Evolutionary conservation across 2,329 filamentous ascomycete genomes (phyloP).

Genomic region (Aspergillus niger): DNA sequence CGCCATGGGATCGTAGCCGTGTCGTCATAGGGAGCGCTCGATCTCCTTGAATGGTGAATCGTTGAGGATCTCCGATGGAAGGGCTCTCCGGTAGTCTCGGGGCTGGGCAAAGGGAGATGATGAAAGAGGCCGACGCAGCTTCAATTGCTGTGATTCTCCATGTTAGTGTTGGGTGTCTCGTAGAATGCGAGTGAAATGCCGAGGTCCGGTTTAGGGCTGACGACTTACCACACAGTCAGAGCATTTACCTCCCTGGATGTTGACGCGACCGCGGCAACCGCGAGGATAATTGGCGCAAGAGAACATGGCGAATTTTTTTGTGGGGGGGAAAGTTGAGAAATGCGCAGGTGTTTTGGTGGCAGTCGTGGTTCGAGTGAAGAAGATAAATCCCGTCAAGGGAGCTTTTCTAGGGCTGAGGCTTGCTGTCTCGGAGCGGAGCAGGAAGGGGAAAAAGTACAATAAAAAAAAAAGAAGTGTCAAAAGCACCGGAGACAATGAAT

Average conservation of each 20-base stretch:
- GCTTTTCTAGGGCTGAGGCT: constrained; percentile 17
- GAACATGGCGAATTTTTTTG: constrained; percentile 39
- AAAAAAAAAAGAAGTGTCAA: constrained; percentile 21
- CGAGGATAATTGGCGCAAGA: constrained; percentile 52
- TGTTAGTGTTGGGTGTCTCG: not conserved
- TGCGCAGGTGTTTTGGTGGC: not conserved
- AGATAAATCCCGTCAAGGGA: constrained; percentile 24
- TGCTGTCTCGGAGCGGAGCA: constrained; percentile 8
- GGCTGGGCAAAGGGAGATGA: constrained; percentile 45
- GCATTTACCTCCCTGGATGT: constrained; percentile 46
- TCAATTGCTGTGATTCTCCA: constrained; percentile 30
- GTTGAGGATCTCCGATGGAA: constrained; percentile 37
- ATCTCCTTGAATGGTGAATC: constrained; percentile 29
- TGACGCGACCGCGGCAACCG: constrained; percentile 50
- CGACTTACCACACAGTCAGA: constrained; percentile 48
- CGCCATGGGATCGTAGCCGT: constrained; percentile 3
- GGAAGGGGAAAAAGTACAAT: constrained; percentile 14
- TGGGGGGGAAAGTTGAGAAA: constrained; percentile 3
- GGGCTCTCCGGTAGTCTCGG: constrained; percentile 38
- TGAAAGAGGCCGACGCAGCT: constrained; percentile 42
- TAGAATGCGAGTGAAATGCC: constrained; percentile 19
- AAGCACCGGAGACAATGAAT: constrained; percentile 24
- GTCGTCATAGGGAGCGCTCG: constrained; percentile 18
- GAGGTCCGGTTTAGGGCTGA: constrained; percentile 6
- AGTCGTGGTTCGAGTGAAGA: constrained; percentile 11